A percentile compares a stretch with the other conserved stretches of the same genome.
These are phyloP conservation scores for Begonia loranthoides DNA, from an alignment of 306 rosid species.

Conservation along the genomic window DNA sequence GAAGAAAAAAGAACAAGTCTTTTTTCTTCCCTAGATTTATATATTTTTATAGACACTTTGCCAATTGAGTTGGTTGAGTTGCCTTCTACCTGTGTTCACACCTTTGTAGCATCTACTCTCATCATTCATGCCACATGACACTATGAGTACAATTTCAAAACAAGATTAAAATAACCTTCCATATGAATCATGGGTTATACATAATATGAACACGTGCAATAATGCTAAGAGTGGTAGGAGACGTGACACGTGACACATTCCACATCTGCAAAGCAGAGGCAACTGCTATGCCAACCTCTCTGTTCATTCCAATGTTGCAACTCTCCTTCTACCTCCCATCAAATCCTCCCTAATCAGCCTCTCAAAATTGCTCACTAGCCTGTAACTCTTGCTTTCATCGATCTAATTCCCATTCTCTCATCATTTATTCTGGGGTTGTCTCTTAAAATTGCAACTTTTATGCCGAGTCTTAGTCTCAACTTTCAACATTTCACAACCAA, in stretches of 20 bases:
- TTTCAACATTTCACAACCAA: not conserved
- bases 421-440: no score
- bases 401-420: no score
- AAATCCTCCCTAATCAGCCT: not conserved
- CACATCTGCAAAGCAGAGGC: constrained; percentile 1
- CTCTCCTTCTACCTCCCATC: not conserved
- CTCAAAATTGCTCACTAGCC: not conserved
- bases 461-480: no score
- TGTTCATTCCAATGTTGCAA: constrained; percentile 15
- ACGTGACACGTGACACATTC: constrained; percentile 9
- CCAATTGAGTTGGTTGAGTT: constrained; percentile 38
- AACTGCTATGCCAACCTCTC: constrained; percentile 13
- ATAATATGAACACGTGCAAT: no score
- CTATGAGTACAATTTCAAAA: no score
- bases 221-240: no score
- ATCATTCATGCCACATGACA: no score
- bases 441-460: no score
- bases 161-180: no score
- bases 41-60: constrained; percentile 25
- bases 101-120: constrained; percentile 9
- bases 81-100: constrained; percentile 13
- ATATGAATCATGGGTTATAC: no score
- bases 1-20: constrained; percentile 20
- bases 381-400: no score
- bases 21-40: constrained; percentile 29